Conservation (phyloP, 306 rosid genomes). For the Begonia loranthoides region DNA sequence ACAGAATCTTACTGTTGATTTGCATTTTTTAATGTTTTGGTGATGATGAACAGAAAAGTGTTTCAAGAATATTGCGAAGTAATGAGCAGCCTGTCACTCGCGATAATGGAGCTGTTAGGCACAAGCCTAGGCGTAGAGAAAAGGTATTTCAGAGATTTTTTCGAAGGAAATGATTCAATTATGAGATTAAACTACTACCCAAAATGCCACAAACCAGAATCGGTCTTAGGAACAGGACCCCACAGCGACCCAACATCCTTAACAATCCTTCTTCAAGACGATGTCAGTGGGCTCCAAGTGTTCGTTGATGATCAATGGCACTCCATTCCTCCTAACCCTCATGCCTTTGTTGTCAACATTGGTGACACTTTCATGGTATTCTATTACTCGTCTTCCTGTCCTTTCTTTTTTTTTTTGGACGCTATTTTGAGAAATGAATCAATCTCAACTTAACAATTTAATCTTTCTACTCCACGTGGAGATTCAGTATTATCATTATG, state of each 20-base stretch:
- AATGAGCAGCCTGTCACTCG: neutral
- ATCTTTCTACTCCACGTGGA: no score
- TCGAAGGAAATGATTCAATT: neutral
- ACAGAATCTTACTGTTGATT: no score
- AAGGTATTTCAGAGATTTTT: neutral
- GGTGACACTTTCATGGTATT: constrained; percentile 7
- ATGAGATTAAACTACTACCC: constrained; percentile 6
- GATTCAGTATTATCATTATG: no score
- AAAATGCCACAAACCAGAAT: constrained; percentile 4
- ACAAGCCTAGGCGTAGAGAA: neutral
- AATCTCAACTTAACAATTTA: no score
- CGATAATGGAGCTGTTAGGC: constrained; percentile 1
- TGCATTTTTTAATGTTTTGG: no score
- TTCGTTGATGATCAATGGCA: constrained; percentile 1
- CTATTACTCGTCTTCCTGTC: neutral
- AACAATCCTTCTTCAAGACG: constrained; percentile 5
- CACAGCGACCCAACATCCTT: constrained; percentile 41
- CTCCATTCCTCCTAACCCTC: neutral
- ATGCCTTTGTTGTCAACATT: constrained; percentile 5
- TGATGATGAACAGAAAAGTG: neutral
- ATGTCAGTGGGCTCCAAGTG: constrained; percentile 6
- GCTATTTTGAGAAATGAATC: no score
- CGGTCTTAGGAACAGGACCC: constrained; percentile 27
- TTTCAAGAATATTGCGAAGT: constrained; percentile 3
- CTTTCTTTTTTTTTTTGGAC: no score